Evolutionary conservation across 257 asterid species (phyloP).

Genomic region (Mitragyna speciosa): DNA sequence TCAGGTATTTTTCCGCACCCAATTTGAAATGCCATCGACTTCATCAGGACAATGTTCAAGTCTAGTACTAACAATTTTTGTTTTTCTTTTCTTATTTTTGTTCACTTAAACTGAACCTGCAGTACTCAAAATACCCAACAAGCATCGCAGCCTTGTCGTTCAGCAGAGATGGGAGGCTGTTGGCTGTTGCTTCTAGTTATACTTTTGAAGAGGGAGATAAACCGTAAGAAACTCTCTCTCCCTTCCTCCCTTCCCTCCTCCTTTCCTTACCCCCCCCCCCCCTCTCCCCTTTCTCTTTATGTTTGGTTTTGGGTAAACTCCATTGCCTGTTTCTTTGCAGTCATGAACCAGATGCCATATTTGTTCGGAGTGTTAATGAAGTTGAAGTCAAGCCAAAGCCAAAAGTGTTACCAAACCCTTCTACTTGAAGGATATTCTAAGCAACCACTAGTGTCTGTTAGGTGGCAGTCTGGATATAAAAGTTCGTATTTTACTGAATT

Average conservation of each 20-base stretch:
- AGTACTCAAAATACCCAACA: slow-evolving; percentile 86
- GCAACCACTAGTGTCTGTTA: not conserved
- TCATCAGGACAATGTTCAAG: not conserved
- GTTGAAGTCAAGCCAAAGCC: slow-evolving; percentile 97
- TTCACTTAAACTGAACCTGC: slow-evolving; percentile 22
- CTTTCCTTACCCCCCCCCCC: not conserved
- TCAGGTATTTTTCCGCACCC: slow-evolving; percentile 47
- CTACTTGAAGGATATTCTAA: slow-evolving; percentile 36
- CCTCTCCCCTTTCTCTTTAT: no score
- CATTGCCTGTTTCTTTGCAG: slow-evolving; percentile 40
- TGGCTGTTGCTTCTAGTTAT: slow-evolving; percentile 93
- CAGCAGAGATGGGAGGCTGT: slow-evolving; percentile 81
- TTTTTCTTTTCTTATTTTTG: slow-evolving; percentile 4
- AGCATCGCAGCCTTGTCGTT: slow-evolving; percentile 84
- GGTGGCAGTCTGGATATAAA: slow-evolving; percentile 10
- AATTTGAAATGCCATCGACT: not conserved
- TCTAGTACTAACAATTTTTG: not conserved
- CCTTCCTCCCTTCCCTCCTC: not conserved
- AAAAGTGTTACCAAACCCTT: slow-evolving; percentile 58
- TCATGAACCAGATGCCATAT: slow-evolving; percentile 85
- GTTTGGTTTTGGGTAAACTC: not conserved
- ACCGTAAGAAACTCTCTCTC: slow-evolving; percentile 44
- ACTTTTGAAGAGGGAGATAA: slow-evolving; percentile 93
- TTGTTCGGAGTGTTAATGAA: slow-evolving; percentile 82
- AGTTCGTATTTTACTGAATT: not conserved